phyloP scores from a whole-genome alignment of 31 red algal species.

The Asparagopsis taxiformis region DNA sequence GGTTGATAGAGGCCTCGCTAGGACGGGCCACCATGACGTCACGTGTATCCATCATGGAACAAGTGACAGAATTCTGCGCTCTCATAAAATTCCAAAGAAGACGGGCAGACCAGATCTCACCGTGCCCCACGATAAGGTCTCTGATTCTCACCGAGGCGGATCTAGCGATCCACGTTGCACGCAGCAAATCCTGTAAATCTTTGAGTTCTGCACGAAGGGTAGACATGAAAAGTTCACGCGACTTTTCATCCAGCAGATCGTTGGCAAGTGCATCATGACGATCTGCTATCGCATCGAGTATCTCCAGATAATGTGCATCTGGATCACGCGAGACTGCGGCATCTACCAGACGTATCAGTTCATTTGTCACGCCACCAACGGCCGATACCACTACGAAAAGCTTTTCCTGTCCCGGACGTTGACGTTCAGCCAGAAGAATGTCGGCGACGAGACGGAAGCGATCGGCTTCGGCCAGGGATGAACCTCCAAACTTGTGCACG shows the following conservation, averaged over 20 bases:
- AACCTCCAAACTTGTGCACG: slow-evolving; percentile 97
- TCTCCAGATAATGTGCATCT: slow-evolving; percentile 82
- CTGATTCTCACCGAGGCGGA: slow-evolving; percentile 56
- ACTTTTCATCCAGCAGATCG: slow-evolving; percentile 56
- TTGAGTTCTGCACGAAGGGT: slow-evolving; percentile 65
- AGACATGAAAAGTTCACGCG: slow-evolving; percentile 66
- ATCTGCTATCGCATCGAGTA: slow-evolving; percentile 68
- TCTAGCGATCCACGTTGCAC: slow-evolving; percentile 90
- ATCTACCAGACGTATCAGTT: slow-evolving; percentile 36
- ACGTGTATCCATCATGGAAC: slow-evolving; percentile 84
- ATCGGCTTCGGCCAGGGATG: slow-evolving; percentile 64
- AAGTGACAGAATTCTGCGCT: slow-evolving; percentile 2
- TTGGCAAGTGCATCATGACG: slow-evolving; percentile 66
- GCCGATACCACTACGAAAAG: slow-evolving; percentile 91
- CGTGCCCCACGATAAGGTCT: slow-evolving; percentile 88
- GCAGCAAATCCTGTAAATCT: slow-evolving; percentile 82
- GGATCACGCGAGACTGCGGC: slow-evolving; percentile 54
- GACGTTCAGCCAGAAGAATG: slow-evolving; percentile 39
- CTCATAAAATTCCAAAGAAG: slow-evolving; percentile 68
- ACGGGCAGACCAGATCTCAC: slow-evolving; percentile 89
- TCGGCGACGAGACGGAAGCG: slow-evolving; percentile 57
- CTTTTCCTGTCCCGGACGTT: slow-evolving; percentile 1
- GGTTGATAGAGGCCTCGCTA: slow-evolving; percentile 33
- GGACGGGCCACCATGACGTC: slow-evolving; percentile 80
- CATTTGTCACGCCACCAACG: slow-evolving; percentile 82